Evolutionary conservation across 495 filamentous ascomycete genomes (phyloP), one percentile per base, ranked within the genome.

Genomic region (Talaromyces nanjingensis): DNA sequence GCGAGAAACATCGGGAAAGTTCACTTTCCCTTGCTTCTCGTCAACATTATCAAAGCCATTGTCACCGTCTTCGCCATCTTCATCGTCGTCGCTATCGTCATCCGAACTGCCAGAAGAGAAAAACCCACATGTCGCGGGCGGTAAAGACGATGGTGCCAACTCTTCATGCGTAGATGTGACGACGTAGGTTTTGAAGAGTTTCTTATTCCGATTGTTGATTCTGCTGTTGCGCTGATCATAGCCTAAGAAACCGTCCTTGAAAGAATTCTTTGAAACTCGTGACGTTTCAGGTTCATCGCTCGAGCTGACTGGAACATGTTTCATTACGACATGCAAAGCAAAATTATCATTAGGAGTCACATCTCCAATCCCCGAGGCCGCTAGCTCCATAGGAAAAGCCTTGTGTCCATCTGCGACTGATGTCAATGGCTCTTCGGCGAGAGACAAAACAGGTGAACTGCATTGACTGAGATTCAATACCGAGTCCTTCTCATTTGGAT

Each of bases 321-420:
- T 76, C 2, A 82, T 83, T 34, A 76, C 70, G 5, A 89, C 84
- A 20, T 78, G 67, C 29, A 90, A 72, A 4, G 78, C 72, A 68
- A 91, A 91, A 65, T 91, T 85, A 70, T 91, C 89, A 49, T 83
- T 82, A 1, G 87, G 87, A 54, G 77, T 79, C 20, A 88, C 81
- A 34, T 85, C 86, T 24, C 87, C 86, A 20, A 90, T 67, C 11
- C 88, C 88, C 59, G 85, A 87, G 3, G 83, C 85, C 64, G 86
- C 81, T 45, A 91, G 76, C 8, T 77, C 68, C 31, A 77, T 60
- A 58, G 71, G 58, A 33, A 27, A 8, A 6, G 37, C 2, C 14
- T 20, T 59, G 27, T 20, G 11, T 18, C 47, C 63, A 77, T 76
- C 68, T 73, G 76, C 1, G 69, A 76, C 62, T 65, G 70, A 54